phyloP scores from a whole-genome alignment of 2,329 filamentous ascomycete genomes.

The Aspergillus eucalypticola region DNA sequence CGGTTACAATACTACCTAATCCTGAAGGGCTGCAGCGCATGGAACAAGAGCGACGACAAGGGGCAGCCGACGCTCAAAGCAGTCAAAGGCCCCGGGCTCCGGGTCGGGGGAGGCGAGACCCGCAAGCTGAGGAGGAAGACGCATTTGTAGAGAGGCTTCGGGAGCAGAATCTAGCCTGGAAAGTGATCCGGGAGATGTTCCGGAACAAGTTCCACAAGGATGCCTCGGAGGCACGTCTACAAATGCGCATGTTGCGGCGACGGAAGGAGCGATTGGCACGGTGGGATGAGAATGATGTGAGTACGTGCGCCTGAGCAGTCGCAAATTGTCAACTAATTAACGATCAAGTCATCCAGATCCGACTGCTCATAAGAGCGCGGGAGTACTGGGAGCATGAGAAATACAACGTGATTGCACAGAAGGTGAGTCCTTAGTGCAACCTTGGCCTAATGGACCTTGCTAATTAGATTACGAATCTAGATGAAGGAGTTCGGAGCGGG shows the following conservation, averaged over 20 bases:
- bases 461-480: slow-evolving; percentile 17
- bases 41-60: slow-evolving; percentile 37
- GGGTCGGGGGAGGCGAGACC: slow-evolving; percentile 38
- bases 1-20: slow-evolving; percentile 41
- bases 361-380: slow-evolving; percentile 38
- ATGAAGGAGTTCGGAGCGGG: slow-evolving; percentile 39
- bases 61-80: slow-evolving; percentile 27
- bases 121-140: slow-evolving; percentile 43
- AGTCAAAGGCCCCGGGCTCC: slow-evolving; percentile 33
- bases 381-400: slow-evolving; percentile 42
- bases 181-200: slow-evolving; percentile 38
- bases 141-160: slow-evolving; percentile 41
- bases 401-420: slow-evolving; percentile 40
- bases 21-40: slow-evolving; percentile 42
- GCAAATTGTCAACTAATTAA: slow-evolving; percentile 14
- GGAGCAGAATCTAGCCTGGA: slow-evolving; percentile 42
- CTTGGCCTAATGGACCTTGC: background rate
- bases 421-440: slow-evolving; percentile 27
- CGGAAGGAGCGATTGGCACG: slow-evolving; percentile 36
- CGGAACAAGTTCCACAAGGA: slow-evolving; percentile 40
- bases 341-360: slow-evolving; percentile 29
- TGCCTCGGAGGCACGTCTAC: slow-evolving; percentile 41
- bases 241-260: slow-evolving; percentile 44
- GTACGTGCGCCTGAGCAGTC: slow-evolving; percentile 35
- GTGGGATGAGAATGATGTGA: slow-evolving; percentile 48